phyloP scores from a whole-genome alignment of 164 flowering plant genomes.

The Berberis thunbergii region DNA sequence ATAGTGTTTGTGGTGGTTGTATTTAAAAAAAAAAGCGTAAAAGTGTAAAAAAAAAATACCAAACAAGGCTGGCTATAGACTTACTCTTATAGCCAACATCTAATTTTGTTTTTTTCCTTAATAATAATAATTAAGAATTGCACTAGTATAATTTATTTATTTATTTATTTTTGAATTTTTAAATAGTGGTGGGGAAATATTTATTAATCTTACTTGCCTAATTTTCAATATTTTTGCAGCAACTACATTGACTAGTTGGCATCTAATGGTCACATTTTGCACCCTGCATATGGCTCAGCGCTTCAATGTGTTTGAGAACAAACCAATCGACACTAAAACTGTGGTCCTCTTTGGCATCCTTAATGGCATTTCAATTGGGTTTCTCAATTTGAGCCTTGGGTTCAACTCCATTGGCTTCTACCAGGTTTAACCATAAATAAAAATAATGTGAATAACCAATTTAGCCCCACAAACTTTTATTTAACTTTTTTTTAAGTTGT shows the following conservation, averaged over 20 bases:
- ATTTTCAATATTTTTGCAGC: slow-evolving; percentile 36
- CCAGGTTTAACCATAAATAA: slow-evolving; percentile 34
- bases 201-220: background rate
- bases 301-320: slow-evolving; percentile 68
- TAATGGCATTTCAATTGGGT: slow-evolving; percentile 86
- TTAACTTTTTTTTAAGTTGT: background rate
- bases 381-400: slow-evolving; percentile 92
- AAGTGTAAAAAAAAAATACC: too few species aligned
- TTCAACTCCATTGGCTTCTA: slow-evolving; percentile 97
- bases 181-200: too few species aligned
- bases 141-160: too few species aligned
- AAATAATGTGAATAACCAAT: background rate
- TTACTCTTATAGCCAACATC: too few species aligned
- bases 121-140: too few species aligned
- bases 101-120: too few species aligned
- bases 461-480: too few species aligned
- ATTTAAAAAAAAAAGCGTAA: too few species aligned
- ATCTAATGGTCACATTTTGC: slow-evolving; percentile 93
- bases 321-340: slow-evolving; percentile 72
- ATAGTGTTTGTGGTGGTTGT: too few species aligned
- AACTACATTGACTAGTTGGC: slow-evolving; percentile 98
- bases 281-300: slow-evolving; percentile 83
- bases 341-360: slow-evolving; percentile 81
- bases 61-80: too few species aligned
- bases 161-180: too few species aligned